Conservation (phyloP, 23 red algal genomes). For the Agarophyton chilense region DNA sequence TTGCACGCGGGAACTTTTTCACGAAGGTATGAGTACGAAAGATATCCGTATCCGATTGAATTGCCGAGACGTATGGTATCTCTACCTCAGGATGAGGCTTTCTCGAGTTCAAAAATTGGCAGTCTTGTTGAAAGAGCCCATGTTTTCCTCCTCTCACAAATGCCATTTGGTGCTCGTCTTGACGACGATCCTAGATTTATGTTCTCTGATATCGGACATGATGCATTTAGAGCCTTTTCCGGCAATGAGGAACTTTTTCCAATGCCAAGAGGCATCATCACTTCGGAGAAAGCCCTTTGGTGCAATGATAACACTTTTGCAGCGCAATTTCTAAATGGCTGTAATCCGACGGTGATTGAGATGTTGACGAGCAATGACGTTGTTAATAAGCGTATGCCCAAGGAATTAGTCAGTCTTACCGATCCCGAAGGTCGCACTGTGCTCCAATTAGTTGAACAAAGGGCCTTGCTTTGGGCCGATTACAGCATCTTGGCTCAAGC, state of each 20-base stretch:
- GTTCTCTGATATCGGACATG: slow-evolving; percentile 56
- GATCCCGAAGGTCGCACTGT: slow-evolving; percentile 41
- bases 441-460: neutral
- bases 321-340: slow-evolving; percentile 57
- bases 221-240: slow-evolving; percentile 61
- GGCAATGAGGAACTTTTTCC: slow-evolving; percentile 57
- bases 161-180: slow-evolving; percentile 56
- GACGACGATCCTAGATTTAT: slow-evolving; percentile 5
- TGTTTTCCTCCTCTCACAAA: slow-evolving; percentile 47
- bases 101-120: slow-evolving; percentile 42
- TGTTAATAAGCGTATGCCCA: slow-evolving; percentile 45
- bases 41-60: neutral
- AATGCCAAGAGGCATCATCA: slow-evolving; percentile 44
- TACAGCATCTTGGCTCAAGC: slow-evolving; percentile 28
- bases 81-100: slow-evolving; percentile 52
- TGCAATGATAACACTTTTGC: slow-evolving; percentile 29
- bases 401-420: slow-evolving; percentile 16
- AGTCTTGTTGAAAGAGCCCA: slow-evolving; percentile 50
- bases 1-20: slow-evolving; percentile 35
- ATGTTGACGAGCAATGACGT: neutral
- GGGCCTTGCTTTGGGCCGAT: slow-evolving; percentile 59
- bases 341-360: slow-evolving; percentile 62
- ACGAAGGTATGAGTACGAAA: slow-evolving; percentile 39
- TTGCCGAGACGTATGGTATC: slow-evolving; percentile 57
- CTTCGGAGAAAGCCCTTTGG: slow-evolving; percentile 29